Evolutionary conservation across 2,329 filamentous ascomycete genomes (phyloP), one percentile per base, ranked within the genome.

Genomic region (Alternaria gansuensis): DNA sequence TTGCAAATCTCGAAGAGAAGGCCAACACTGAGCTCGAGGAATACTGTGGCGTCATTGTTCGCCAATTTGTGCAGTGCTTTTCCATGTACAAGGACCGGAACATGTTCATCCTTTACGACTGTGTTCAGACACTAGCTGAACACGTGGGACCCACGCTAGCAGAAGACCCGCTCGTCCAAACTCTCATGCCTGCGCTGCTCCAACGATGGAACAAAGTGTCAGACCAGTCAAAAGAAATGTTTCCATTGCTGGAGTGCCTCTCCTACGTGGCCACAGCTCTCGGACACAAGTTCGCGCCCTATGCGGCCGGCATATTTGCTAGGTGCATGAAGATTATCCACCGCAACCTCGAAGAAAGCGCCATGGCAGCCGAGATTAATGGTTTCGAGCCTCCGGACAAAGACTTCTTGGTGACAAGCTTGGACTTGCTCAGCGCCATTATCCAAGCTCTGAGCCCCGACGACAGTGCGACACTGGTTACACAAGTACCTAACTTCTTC

Each of bases 81-180:
- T 86, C 84, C 52, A 93, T 91, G 79, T 99, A 98, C 86, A 98
- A 99, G 84, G 94, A 98, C 78, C 90, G 92, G 72, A 99, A 99
- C 81, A 97, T 98, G 88, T 97, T 96, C 81, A 96, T 98, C 54
- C 86, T 99, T 33, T 99, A 99, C 81, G 95, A 99, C 80, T 98
- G 95, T 77, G 92, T 99, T 33, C 95, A 99, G 80, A 99, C 95
- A 0, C 83, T 99, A 57, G 95, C 95, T 3, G 95, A 99, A 77
- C 90, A 92, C 72, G 90, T 98, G 54, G 93, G 92, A 10, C 88
- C 89, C 6, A 87, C 90, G 33, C 83, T 99, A 65, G 90, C 92
- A n/a, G 84, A 87, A 61, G 90, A 90, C 6, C 87, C 93, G 51
- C 85, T 97, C n/a, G 88, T 93, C 39, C 86, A 90, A 63, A 85